Evolutionary conservation across 2,329 filamentous ascomycete species (phyloP), one percentile per base, ranked within the genome.

Genomic region (Penicillium corylophilum): DNA sequence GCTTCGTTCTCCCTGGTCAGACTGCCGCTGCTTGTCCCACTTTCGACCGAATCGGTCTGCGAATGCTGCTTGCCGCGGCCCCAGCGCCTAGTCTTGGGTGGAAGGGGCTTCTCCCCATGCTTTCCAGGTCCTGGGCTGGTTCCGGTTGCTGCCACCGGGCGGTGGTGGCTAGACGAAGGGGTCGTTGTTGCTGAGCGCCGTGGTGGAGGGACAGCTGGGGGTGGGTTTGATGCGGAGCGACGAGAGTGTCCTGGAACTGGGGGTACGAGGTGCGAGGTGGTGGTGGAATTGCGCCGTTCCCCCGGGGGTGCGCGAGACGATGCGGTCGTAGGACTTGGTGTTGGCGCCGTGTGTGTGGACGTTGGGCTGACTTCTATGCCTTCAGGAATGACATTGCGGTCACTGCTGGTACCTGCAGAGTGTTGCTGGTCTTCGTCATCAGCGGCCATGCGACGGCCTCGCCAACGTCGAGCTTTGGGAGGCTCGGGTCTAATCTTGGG

Each of bases 381-480:
- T 48, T 62, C 64, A 18, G 66, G 54, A 24, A 65, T 69, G 18
- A 54, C 68, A 15, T 66, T 64, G 31, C 59, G 54, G 33, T 57
- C 60, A 38, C 59, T 61, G 51, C 55, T 62, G 29, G 60, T 55
- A 20, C 59, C 57, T 6, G 57, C 18, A 10, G 59, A 62, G 40
- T 57, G 35, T 22, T 38, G 56, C 10, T 54, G 48, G 2, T 63
- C 59, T n/a, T 66, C 64, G 26, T 71, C 69, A 18, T 69, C 67
- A 9, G 65, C 65, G 20, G 63, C 59, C 22, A 63, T 61, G 47
- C 66, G 66, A 50, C 70, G 64, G n/a, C 71, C 72, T 23, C 72
- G 71, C 69, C 67, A 74, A 41, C 74, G 71, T 45, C 75, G 67
- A 44, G 74, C 54, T 54, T 73, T 76, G 3, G 75, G 75, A 3